Base-by-base conservation (phyloP, 352 stramenopile genomes). In the Blastocystis sp. region DNA sequence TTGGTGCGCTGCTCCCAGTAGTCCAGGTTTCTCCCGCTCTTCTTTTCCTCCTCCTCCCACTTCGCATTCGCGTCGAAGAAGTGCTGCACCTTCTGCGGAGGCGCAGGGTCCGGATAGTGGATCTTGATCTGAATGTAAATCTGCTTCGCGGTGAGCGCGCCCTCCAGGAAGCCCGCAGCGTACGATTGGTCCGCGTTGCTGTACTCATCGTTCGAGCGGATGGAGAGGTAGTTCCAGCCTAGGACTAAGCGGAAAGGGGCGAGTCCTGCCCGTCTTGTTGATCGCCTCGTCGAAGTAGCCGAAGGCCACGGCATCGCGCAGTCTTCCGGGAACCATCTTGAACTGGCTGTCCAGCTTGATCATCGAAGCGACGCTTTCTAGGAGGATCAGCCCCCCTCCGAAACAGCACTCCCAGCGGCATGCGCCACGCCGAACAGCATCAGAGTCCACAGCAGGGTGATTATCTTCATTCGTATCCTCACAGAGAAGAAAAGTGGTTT, bases 51-150 rank as follows among this genome's bases (percentile, higher is more conserved):
- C 2, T 93, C 69, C 4, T 76, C 80, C 1, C 70, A 61, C 9
- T 91, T 53, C 0, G 89, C 90, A 21, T 90, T 87, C 9, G 89
- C 87, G 40, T 92, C 91, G 59, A 88, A 88, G 48, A 79, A 88
- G 60, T 41, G 56, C 56, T 79, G 78, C 7, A 88, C 78, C 53
- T n/a, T 88, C 90, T 19, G 88, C 88, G 77, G 92, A 93, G 89
- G 93, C 91, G 76, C 90, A 91, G 11, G 89, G 34, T 88, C 78
- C 45, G 78, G 64, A 52, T 90, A 91, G n/a, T 71, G 78, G 65
- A 93, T 93, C 69, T 81, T 79, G 67, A 91, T 93, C 81, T 94
- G 92, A 71, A 93, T 74, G 82, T 92, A 90, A 62, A 94, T 94
- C 23, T 91, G 91, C n/a, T 90, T 90, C 62, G 93, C 91, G 1